A percentile compares a stretch with the other conserved stretches of the same genome.
phyloP scores from a whole-genome alignment of 2,329 filamentous ascomycete species.

The Erysiphe pulchra region DNA sequence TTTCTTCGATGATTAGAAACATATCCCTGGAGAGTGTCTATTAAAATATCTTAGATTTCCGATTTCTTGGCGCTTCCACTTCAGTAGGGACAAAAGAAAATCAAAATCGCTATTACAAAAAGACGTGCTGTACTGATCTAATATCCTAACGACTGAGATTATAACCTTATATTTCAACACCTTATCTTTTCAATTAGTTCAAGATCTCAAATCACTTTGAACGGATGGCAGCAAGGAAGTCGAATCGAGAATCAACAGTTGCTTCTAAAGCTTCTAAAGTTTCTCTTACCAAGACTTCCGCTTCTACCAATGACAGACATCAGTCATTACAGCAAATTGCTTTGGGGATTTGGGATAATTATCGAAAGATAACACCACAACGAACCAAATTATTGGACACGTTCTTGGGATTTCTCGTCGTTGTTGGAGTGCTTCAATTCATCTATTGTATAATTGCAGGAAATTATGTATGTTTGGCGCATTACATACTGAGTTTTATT shows the following conservation, averaged over 20 bases:
- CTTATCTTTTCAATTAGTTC: too few relatives aligned
- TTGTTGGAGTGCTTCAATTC: constrained; percentile 78
- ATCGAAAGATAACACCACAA: constrained; percentile 60
- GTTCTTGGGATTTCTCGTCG: constrained; percentile 70
- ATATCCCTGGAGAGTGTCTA: too few relatives aligned
- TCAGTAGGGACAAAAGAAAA: too few relatives aligned
- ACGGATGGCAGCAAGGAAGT: constrained; percentile 24
- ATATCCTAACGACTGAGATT: too few relatives aligned
- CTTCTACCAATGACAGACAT: not conserved
- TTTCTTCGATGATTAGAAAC: too few relatives aligned
- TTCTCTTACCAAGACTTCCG: constrained; percentile 4
- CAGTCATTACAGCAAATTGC: constrained; percentile 26
- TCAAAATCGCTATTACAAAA: too few relatives aligned
- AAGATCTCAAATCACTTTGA: too few relatives aligned
- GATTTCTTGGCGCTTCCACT: too few relatives aligned
- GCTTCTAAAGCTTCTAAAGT: constrained; percentile 5
- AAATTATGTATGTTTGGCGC: constrained; percentile 55
- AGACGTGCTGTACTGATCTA: too few relatives aligned
- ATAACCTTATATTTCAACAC: too few relatives aligned
- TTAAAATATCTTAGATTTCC: too few relatives aligned
- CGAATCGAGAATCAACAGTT: constrained; percentile 11
- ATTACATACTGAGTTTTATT: not conserved
- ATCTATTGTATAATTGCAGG: constrained; percentile 74
- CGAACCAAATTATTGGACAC: constrained; percentile 75
- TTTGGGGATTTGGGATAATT: constrained; percentile 48